These are phyloP conservation scores for Mortierella claussenii DNA, from an alignment of 192 early-diverging fungal species.

Conservation along the genomic window DNA sequence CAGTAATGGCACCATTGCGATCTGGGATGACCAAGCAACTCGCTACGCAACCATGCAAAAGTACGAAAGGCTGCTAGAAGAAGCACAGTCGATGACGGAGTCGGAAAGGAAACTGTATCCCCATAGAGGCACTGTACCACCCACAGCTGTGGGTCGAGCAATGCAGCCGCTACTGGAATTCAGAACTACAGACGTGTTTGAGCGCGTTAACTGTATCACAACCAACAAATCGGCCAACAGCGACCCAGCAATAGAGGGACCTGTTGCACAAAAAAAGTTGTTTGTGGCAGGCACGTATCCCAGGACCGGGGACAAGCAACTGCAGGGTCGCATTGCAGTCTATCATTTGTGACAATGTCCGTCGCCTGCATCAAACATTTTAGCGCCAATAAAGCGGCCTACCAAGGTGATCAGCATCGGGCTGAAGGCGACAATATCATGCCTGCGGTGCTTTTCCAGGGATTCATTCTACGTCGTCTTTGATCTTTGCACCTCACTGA, in stretches of 20 bases:
- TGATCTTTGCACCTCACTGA: too few relatives aligned
- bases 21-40: conserved; percentile 36
- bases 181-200: conserved; percentile 27
- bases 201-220: conserved; percentile 39
- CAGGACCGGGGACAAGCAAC: conserved; percentile 27
- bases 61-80: conserved; percentile 1
- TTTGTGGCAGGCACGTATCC: conserved; percentile 46
- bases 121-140: too few relatives aligned
- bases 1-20: conserved; percentile 30
- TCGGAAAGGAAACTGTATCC: too few relatives aligned
- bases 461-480: too few relatives aligned
- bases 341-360: conserved; percentile 35
- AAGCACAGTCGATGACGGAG: neutral
- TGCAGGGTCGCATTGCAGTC: conserved; percentile 43
- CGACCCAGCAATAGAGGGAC: neutral
- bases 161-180: conserved; percentile 30
- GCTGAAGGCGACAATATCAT: too few relatives aligned
- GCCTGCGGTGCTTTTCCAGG: too few relatives aligned
- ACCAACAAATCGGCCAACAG: conserved; percentile 3
- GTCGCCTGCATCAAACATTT: too few relatives aligned
- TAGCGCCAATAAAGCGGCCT: too few relatives aligned
- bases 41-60: conserved; percentile 23
- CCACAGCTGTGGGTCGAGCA: conserved; percentile 32
- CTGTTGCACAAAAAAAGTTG: neutral
- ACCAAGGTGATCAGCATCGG: too few relatives aligned